These are phyloP conservation scores for Erythrophleum ivorense DNA, from an alignment of 331 rosid species.

Conservation along the genomic window DNA sequence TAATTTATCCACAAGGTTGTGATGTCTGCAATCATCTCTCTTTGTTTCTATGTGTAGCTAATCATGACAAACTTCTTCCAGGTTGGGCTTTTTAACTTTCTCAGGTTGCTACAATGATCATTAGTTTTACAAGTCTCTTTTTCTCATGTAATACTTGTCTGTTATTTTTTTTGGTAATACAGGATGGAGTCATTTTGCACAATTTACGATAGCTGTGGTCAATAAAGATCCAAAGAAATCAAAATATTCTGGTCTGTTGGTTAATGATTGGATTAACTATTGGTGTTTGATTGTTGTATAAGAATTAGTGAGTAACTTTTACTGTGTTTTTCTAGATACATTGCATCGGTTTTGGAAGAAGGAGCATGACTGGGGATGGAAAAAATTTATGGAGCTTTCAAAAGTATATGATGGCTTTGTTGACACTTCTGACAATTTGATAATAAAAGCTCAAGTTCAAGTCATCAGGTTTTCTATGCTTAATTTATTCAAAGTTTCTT, in stretches of 20 bases:
- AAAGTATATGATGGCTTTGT: slow-evolving; percentile 94
- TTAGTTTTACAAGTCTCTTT: slow-evolving; percentile 25
- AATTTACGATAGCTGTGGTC: slow-evolving; percentile 96
- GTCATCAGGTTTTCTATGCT: slow-evolving; percentile 77
- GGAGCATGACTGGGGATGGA: slow-evolving; percentile 99
- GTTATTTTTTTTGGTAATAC: slow-evolving; percentile 27
- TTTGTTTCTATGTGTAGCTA: slow-evolving; percentile 92
- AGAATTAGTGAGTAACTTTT: slow-evolving; percentile 21
- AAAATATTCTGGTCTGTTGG: slow-evolving; percentile 88
- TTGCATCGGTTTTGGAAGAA: slow-evolving; percentile 99
- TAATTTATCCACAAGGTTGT: slow-evolving; percentile 97
- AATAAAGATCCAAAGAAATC: slow-evolving; percentile 97
- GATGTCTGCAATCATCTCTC: slow-evolving; percentile 98
- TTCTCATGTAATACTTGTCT: slow-evolving; percentile 26
- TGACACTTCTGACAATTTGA: slow-evolving; percentile 86
- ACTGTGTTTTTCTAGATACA: slow-evolving; percentile 64
- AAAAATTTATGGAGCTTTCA: slow-evolving; percentile 95
- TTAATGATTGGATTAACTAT: slow-evolving; percentile 34
- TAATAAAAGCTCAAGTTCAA: slow-evolving; percentile 99
- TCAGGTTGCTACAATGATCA: slow-evolving; percentile 19
- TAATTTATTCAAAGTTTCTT: slow-evolving; percentile 21
- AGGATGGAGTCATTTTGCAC: slow-evolving; percentile 99
- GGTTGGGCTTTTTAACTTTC: slow-evolving; percentile 51
- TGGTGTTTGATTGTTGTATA: slow-evolving; percentile 30
- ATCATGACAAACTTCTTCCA: slow-evolving; percentile 99